phyloP scores from a whole-genome alignment of 192 early-diverging fungal genomes.

The Gaertneriomyces semiglobifer region DNA sequence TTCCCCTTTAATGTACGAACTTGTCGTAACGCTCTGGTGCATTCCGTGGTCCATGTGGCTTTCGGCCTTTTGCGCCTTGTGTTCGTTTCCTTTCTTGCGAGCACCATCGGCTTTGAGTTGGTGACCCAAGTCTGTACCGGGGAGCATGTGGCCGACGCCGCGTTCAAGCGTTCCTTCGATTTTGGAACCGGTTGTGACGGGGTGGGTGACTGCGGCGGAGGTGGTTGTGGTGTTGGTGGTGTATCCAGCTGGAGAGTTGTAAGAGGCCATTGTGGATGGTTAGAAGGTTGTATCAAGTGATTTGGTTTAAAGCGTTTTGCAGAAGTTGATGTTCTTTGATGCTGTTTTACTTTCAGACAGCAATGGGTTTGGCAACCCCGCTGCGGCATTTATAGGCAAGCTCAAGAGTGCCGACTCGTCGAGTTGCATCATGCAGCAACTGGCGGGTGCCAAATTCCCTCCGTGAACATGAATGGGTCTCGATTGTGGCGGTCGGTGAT shows the following conservation, averaged over 20 bases:
- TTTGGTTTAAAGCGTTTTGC: too few relatives aligned
- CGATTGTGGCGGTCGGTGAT: too few relatives aligned
- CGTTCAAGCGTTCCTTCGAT: slow-evolving; percentile 24
- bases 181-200: slow-evolving; percentile 14
- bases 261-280: too few relatives aligned
- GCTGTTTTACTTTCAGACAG: too few relatives aligned
- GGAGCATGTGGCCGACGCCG: slow-evolving; percentile 21
- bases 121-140: slow-evolving; percentile 30
- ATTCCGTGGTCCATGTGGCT: slow-evolving; percentile 28
- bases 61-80: slow-evolving; percentile 21
- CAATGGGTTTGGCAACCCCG: too few relatives aligned
- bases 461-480: too few relatives aligned
- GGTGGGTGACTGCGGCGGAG: slow-evolving; percentile 1
- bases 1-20: slow-evolving; percentile 18
- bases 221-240: slow-evolving; percentile 5
- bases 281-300: too few relatives aligned
- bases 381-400: too few relatives aligned
- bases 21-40: slow-evolving; percentile 17
- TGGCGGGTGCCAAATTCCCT: too few relatives aligned
- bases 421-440: too few relatives aligned
- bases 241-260: background rate
- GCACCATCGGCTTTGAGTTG: slow-evolving; percentile 29
- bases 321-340: too few relatives aligned
- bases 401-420: too few relatives aligned
- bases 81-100: slow-evolving; percentile 14